Evolutionary conservation across 1,284 basidiomycete genomes (phyloP), one percentile per base, ranked within the genome.

Genomic region (Boletus smithii): DNA sequence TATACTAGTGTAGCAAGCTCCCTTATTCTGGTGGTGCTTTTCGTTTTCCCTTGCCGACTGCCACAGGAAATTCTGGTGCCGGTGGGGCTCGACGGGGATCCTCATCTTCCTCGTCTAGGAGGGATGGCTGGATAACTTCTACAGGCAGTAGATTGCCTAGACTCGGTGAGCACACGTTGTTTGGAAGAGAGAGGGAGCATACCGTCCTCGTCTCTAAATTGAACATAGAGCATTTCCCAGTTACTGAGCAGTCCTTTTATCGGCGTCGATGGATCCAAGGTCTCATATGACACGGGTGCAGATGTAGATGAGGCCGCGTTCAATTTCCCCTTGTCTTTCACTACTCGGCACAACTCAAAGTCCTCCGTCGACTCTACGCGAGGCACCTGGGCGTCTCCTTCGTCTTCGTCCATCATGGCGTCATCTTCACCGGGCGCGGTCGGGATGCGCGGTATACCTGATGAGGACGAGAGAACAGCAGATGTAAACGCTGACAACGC

Each of bases 221-320:
- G 81, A 32, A 89, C 57, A 55, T 80, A 87, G 10, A 88, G 51
- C 14, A 64, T 63, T 37, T 88, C 85, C 81, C 85, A 90, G 37
- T 79, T 80, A 2, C 61, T 57, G 34, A 85, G 60, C 7, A 72
- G 66, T 39, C 78, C 76, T 50, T 73, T 77, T 41, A 88, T 61
- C 33, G 68, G 61, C 43, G 67, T 62, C 3, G 66, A 63, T n/a
- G 72, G 69, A 10, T 72, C 62, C 48, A 88, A 58, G 5, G 71
- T 53, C 49, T 82, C 77, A 60, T 81, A 87, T 35, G 58, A 52
- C 36, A 39, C 26, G n/a, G 33, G 7, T 7, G 42, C 5, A 5
- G 48, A 31, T 7, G 34, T n/a, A 33, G 52, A 50, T 13, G 47
- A n/a, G n/a, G n/a, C 40, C 68, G 69, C 34, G 71, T 70, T 17